phyloP scores from a whole-genome alignment of 768 basidiomycete species.

The Clathrus columnatus region DNA sequence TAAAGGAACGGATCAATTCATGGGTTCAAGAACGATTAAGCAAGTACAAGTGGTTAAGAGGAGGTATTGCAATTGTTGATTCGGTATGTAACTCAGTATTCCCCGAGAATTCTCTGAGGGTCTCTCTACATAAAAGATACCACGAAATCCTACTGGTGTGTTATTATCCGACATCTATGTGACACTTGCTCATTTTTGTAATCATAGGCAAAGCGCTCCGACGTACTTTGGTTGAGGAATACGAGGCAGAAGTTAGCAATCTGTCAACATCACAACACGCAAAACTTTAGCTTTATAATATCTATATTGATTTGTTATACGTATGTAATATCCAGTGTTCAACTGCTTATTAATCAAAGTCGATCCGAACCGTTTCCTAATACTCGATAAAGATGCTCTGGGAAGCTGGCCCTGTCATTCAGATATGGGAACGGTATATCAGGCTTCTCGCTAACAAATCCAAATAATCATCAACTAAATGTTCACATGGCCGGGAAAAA shows the following conservation, averaged over 20 bases:
- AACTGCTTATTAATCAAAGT: too few relatives aligned
- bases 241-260: too few relatives aligned
- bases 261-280: too few relatives aligned
- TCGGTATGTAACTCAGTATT: slow-evolving; percentile 34
- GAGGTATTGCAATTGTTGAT: slow-evolving; percentile 57
- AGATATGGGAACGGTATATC: slow-evolving; percentile 1
- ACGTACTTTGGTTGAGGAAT: slow-evolving; percentile 46
- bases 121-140: background rate
- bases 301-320: too few relatives aligned
- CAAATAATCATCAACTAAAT: background rate
- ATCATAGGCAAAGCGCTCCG: slow-evolving; percentile 59
- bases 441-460: background rate
- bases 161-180: background rate
- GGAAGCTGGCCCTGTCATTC: background rate
- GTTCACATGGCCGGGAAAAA: background rate
- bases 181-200: background rate
- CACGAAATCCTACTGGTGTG: slow-evolving; percentile 1
- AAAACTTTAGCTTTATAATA: too few relatives aligned
- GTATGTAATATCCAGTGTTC: too few relatives aligned
- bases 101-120: background rate
- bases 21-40: slow-evolving; percentile 61
- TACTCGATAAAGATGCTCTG: too few relatives aligned
- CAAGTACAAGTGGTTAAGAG: slow-evolving; percentile 68
- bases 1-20: slow-evolving; percentile 38
- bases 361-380: too few relatives aligned